A percentile compares a stretch with the other conserved stretches of the same genome.
Evolutionary conservation across 2,329 filamentous ascomycete genomes (phyloP).

Genomic region (Tympanopsis confertula): DNA sequence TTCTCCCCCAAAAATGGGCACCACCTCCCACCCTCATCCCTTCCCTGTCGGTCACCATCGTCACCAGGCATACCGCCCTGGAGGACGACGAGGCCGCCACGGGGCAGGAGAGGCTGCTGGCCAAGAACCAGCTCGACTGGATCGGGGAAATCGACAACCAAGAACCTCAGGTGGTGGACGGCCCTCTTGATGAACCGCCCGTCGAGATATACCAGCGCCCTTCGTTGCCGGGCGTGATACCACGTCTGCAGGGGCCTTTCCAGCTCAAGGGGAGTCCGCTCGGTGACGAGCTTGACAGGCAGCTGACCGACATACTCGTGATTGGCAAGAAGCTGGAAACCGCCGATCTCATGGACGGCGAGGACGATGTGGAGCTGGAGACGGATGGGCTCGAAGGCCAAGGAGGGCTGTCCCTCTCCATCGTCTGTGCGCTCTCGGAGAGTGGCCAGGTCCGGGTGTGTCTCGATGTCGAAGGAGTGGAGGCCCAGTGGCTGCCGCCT

Average conservation of each 20-base stretch:
- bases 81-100: slow-evolving; percentile 46
- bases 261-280: slow-evolving; percentile 39
- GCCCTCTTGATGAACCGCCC: slow-evolving; percentile 31
- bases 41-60: slow-evolving; percentile 71
- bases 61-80: slow-evolving; percentile 56
- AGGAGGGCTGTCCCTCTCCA: slow-evolving; percentile 46
- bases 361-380: slow-evolving; percentile 50
- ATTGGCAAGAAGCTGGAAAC: slow-evolving; percentile 51
- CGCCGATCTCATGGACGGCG: slow-evolving; percentile 49
- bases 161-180: slow-evolving; percentile 43
- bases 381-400: slow-evolving; percentile 41
- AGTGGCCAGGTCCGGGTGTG: slow-evolving; percentile 51
- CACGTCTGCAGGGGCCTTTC: slow-evolving; percentile 52
- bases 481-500: slow-evolving; percentile 55
- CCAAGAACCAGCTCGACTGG: slow-evolving; percentile 56
- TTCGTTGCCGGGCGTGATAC: slow-evolving; percentile 41
- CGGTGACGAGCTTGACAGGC: slow-evolving; percentile 41
- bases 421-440: slow-evolving; percentile 47
- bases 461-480: slow-evolving; percentile 47
- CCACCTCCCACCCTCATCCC: slow-evolving; percentile 67
- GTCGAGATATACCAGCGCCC: slow-evolving; percentile 46
- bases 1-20: slow-evolving; percentile 79
- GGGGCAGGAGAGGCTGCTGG: slow-evolving; percentile 39
- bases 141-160: slow-evolving; percentile 55
- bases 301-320: slow-evolving; percentile 49